Conservation (phyloP, 2,329 filamentous ascomycete species). For the Teratosphaeria epicoccoides region DNA sequence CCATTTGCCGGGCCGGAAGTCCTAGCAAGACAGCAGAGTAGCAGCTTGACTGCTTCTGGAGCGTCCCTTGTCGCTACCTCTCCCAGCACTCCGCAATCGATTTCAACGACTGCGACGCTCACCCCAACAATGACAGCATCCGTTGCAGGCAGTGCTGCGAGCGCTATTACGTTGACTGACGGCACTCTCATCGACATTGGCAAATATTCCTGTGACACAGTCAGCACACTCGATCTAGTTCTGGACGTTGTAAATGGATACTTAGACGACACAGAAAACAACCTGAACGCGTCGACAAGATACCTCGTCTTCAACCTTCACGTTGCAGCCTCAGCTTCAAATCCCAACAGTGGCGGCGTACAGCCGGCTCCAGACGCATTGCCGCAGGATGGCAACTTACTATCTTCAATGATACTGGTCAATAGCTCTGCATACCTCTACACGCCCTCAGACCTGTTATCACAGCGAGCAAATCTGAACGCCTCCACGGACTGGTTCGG, state of each 20-base stretch:
- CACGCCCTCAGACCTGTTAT: slow-evolving; percentile 38
- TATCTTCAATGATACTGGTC: slow-evolving; percentile 39
- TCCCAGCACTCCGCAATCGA: not conserved
- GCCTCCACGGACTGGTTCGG: slow-evolving; percentile 43
- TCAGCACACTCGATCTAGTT: slow-evolving; percentile 42
- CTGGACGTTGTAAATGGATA: slow-evolving; percentile 43
- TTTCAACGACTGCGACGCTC: slow-evolving; percentile 1
- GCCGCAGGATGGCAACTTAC: slow-evolving; percentile 33
- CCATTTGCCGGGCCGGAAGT: not conserved
- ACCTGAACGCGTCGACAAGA: slow-evolving; percentile 43
- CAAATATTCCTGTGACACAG: slow-evolving; percentile 42
- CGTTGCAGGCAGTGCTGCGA: slow-evolving; percentile 2
- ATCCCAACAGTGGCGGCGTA: slow-evolving; percentile 34
- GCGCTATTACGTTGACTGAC: slow-evolving; percentile 1
- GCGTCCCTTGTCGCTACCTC: not conserved
- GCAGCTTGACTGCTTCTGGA: not conserved
- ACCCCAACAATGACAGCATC: not conserved
- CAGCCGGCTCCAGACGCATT: slow-evolving; percentile 28
- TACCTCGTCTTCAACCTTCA: slow-evolving; percentile 51
- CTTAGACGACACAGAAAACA: slow-evolving; percentile 42
- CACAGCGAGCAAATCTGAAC: slow-evolving; percentile 48
- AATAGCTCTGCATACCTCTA: slow-evolving; percentile 45
- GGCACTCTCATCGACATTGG: slow-evolving; percentile 33
- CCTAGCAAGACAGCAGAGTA: not conserved
- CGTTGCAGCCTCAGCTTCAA: slow-evolving; percentile 37